Base-by-base conservation (phyloP, 1,139 yeast genomes). In the Suhomyces wounanorum region DNA sequence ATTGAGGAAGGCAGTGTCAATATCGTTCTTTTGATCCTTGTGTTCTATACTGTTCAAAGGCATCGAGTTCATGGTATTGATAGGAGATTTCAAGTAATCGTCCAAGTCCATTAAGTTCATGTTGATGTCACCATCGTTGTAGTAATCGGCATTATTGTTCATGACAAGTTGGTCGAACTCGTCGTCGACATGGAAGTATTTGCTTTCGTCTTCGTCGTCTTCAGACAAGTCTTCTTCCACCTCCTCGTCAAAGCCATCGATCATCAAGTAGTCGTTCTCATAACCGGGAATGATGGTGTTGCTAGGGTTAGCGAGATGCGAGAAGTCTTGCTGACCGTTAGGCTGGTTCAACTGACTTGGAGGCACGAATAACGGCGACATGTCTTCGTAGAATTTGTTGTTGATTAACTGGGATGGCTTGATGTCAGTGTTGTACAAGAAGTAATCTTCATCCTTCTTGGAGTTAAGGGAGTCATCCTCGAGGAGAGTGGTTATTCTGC, bases 141-240 rank as follows among this genome's bases (percentile, higher is more conserved):
- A 48, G 48, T 52, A 47, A 18, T 52, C 50, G 35, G 47, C 49
- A 35, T 54, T 43, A 17, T 40, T 55, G 49, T 59, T 63, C 68
- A 64, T 65, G 41, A 69, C 60, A 56, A 64, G 59, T 42, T 67
- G 70, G 51, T 69, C 75, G 59, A 70, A 71, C 40, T 59, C 61
- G 43, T 62, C 66, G 37, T 72, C 77, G 52, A 70, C 75, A 51
- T 70, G 72, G 56, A 68, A 72, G 58, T 72, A 72, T 50, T 72
- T 69, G 53, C 68, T 73, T 47, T 70, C 77, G 44, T 68, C 71
- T 46, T 70, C 75, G 48, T 75, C 70, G 47, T 73, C 80, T 38
- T 85, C 70, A 55, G 87, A 79, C 46, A 66, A 64, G 55, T 82
- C 83, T 64, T 84, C 79, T 50, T 85, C 77, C 18, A 70, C 66